These are phyloP conservation scores for Pseudozyma sp. DNA, from an alignment of 1,284 basidiomycete species.

Conservation along the genomic window DNA sequence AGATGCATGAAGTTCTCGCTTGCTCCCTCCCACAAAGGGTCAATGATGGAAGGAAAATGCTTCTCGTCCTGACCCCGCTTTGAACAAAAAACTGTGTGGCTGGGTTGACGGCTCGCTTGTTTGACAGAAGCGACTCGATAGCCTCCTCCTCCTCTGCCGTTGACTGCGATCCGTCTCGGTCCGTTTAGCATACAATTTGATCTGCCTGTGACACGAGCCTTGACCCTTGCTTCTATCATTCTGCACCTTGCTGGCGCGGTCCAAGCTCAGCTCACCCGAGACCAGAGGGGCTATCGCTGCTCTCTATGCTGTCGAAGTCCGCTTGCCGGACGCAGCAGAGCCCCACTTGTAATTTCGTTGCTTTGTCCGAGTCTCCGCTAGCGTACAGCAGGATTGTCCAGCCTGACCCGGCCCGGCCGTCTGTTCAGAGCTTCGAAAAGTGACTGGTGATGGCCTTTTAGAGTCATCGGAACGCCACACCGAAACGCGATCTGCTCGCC, in stretches of 20 bases:
- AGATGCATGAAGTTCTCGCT: constrained; percentile 10
- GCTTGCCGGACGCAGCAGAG: background rate
- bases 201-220: constrained; percentile 5
- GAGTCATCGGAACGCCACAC: constrained; percentile 20
- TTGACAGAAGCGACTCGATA: background rate
- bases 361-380: too few relatives aligned
- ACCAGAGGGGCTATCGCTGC: background rate
- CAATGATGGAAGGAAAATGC: background rate
- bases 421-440: too few relatives aligned
- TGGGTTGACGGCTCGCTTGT: constrained; percentile 1
- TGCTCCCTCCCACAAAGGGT: background rate
- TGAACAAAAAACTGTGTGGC: background rate
- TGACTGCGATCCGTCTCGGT: background rate
- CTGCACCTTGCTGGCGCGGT: background rate
- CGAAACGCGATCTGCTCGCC: constrained; percentile 9
- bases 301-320: background rate
- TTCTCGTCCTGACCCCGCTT: background rate
- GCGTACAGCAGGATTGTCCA: too few relatives aligned
- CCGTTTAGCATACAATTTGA: background rate
- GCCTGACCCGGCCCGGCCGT: too few relatives aligned
- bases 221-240: constrained; percentile 29
- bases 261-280: background rate
- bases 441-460: background rate
- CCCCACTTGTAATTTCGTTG: background rate
- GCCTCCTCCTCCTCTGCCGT: background rate